A percentile compares a stretch with the other conserved stretches of the same genome.
These are phyloP conservation scores for Neoascochyta sp. DNA, from an alignment of 2,329 filamentous ascomycete genomes.

Conservation along the genomic window DNA sequence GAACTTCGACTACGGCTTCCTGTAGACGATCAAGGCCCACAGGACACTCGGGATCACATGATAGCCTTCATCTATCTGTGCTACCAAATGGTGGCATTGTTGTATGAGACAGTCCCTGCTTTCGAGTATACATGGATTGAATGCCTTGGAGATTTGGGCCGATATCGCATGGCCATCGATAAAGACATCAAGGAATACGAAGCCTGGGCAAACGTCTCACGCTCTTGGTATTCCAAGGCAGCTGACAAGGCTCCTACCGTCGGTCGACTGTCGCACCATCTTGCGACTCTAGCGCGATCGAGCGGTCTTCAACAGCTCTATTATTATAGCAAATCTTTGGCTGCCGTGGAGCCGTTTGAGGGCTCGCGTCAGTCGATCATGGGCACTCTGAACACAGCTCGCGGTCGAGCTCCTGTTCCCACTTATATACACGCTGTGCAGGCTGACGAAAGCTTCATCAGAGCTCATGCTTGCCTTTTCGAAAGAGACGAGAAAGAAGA, in stretches of 20 bases:
- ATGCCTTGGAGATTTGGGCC: constrained; percentile 78
- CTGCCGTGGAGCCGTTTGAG: constrained; percentile 62
- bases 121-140: constrained; percentile 94
- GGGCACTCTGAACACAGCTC: constrained; percentile 59
- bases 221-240: constrained; percentile 76
- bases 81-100: constrained; percentile 82
- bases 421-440: constrained; percentile 37
- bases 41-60: constrained; percentile 84
- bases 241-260: constrained; percentile 71
- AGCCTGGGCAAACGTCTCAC: constrained; percentile 74
- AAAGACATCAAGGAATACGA: constrained; percentile 71
- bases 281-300: constrained; percentile 72
- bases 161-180: constrained; percentile 89
- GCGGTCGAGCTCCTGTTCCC: constrained; percentile 34
- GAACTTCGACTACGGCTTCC: constrained; percentile 65
- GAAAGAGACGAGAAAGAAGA: constrained; percentile 48
- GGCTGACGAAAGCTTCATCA: constrained; percentile 61
- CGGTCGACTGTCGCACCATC: constrained; percentile 81
- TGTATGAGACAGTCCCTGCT: constrained; percentile 78
- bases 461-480: constrained; percentile 63
- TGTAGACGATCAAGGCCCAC: too few species aligned
- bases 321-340: constrained; percentile 68
- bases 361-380: constrained; percentile 68
- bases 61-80: constrained; percentile 83
- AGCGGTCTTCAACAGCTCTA: constrained; percentile 68